Conservation (phyloP, 352 stramenopile genomes). For the Elongisporangium prolatum region DNA sequence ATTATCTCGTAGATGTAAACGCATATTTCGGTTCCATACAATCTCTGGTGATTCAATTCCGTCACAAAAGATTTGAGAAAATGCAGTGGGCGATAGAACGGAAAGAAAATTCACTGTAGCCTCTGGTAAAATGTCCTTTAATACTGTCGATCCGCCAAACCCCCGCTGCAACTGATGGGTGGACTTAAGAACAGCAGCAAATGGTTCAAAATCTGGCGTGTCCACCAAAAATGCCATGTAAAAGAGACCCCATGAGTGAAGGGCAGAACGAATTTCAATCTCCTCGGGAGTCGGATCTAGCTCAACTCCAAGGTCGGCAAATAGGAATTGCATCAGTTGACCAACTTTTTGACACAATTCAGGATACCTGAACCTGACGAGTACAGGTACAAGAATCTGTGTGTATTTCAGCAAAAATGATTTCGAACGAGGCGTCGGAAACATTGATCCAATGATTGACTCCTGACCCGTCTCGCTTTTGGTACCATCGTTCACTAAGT, state of each 20-base stretch:
- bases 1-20: constrained; percentile 82
- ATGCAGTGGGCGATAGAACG: constrained; percentile 70
- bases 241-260: constrained; percentile 71
- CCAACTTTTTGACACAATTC: constrained; percentile 51
- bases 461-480: constrained; percentile 7
- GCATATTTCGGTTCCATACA: constrained; percentile 94
- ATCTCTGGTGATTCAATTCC: constrained; percentile 87
- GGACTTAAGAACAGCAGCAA: constrained; percentile 60
- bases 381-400: constrained; percentile 44
- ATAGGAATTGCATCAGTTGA: constrained; percentile 66
- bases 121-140: constrained; percentile 86
- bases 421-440: constrained; percentile 52
- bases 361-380: constrained; percentile 38
- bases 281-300: constrained; percentile 19
- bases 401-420: constrained; percentile 41
- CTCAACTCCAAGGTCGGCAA: constrained; percentile 22
- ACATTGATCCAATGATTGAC: constrained; percentile 24
- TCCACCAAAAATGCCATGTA: constrained; percentile 67
- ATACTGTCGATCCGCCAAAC: constrained; percentile 50
- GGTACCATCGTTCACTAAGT: not conserved
- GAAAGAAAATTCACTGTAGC: constrained; percentile 89
- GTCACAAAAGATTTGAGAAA: constrained; percentile 87
- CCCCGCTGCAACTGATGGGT: constrained; percentile 55
- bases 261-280: constrained; percentile 23
- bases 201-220: constrained; percentile 42